A percentile compares a stretch with the other conserved stretches of the same genome.
phyloP scores from a whole-genome alignment of 2,329 filamentous ascomycete genomes.

The Beauveria medogensis region DNA sequence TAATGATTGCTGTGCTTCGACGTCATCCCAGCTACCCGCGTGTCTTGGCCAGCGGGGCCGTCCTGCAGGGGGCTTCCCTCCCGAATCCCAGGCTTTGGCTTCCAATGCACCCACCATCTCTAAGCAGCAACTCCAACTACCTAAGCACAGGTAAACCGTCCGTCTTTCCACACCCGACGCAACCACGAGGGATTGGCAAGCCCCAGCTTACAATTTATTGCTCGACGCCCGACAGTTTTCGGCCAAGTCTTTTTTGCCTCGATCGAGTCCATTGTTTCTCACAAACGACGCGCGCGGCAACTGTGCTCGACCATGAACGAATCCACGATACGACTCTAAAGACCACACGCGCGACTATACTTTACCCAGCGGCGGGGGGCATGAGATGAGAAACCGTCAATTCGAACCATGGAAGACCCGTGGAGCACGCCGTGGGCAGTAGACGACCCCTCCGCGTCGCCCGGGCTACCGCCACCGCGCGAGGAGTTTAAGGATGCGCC shows the following conservation, averaged over 20 bases:
- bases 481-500: background rate
- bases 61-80: background rate
- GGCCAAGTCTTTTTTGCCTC: too few species aligned
- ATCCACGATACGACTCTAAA: background rate
- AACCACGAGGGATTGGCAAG: too few species aligned
- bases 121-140: too few species aligned
- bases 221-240: too few species aligned
- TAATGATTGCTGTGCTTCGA: background rate
- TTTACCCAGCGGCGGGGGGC: background rate
- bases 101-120: too few species aligned
- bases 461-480: conserved; percentile 19
- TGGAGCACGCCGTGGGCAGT: conserved; percentile 54
- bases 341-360: background rate
- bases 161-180: too few species aligned
- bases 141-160: too few species aligned
- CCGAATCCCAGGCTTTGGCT: too few species aligned
- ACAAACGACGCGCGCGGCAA: background rate
- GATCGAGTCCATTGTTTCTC: too few species aligned
- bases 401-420: conserved; percentile 49
- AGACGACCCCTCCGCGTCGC: conserved; percentile 19
- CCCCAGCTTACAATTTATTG: too few species aligned
- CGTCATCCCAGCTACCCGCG: background rate
- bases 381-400: background rate
- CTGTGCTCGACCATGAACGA: background rate
- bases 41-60: background rate